phyloP scores from a whole-genome alignment of 225 moss, liverwort and hornwort species.

The Neckera pumila region DNA sequence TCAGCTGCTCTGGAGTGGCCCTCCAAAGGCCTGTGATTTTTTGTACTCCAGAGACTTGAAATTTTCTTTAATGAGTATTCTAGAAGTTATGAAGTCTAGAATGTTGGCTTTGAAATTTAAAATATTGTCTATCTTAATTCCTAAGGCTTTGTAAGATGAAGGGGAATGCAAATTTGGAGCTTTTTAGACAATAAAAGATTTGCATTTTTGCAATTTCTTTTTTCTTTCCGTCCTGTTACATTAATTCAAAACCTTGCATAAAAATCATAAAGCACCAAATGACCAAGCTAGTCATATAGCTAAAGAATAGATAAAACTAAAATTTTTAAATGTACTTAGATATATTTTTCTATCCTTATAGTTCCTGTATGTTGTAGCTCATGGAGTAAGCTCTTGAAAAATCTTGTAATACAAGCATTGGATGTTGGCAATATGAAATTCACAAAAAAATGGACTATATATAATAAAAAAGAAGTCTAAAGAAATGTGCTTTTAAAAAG shows the following conservation, averaged over 20 bases:
- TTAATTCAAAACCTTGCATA: background rate
- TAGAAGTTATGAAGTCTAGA: fast-evolving
- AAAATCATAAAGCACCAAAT: no score
- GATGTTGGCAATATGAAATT: background rate
- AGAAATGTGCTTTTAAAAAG: background rate
- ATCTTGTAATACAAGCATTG: background rate
- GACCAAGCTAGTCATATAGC: background rate
- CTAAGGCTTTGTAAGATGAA: background rate
- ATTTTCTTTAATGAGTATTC: no score
- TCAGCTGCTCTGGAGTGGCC: no score
- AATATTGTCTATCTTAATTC: background rate
- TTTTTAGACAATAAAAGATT: background rate
- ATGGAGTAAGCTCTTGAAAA: background rate
- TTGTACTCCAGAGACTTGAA: no score
- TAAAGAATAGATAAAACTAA: background rate
- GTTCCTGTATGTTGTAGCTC: fast-evolving
- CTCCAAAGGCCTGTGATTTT: no score
- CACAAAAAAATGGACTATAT: background rate
- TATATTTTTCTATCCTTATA: background rate
- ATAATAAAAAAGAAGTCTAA: background rate
- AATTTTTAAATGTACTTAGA: background rate
- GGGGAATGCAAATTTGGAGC: background rate
- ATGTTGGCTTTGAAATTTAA: background rate
- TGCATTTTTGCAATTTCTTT: background rate
- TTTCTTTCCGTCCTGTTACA: background rate